phyloP scores from a whole-genome alignment of 805 yeast genomes.

The Ogataea paraovalis region DNA sequence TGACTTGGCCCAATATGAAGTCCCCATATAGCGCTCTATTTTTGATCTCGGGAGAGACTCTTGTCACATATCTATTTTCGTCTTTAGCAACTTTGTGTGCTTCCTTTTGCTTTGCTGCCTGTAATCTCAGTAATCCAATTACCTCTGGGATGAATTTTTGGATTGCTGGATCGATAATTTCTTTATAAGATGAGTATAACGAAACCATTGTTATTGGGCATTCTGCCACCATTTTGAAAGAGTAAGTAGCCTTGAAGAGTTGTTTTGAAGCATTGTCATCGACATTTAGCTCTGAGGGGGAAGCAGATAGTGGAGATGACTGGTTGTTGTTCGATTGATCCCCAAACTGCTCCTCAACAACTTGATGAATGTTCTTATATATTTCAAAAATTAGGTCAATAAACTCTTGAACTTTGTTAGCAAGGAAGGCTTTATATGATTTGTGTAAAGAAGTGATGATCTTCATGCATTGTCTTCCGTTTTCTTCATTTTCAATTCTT shows the following conservation, averaged over 20 bases:
- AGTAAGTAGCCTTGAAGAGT: constrained; percentile 63
- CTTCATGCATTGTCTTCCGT: constrained; percentile 88
- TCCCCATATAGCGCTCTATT: constrained; percentile 83
- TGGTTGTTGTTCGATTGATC: constrained; percentile 6
- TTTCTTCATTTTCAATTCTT: constrained; percentile 85
- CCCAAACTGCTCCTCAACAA: constrained; percentile 69
- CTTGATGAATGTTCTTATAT: constrained; percentile 72
- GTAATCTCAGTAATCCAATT: constrained; percentile 65
- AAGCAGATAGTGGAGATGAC: constrained; percentile 15
- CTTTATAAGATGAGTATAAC: constrained; percentile 81
- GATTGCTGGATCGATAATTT: constrained; percentile 63
- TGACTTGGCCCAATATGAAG: constrained; percentile 87
- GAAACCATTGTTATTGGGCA: constrained; percentile 97
- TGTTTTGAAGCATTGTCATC: constrained; percentile 43
- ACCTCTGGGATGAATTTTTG: constrained; percentile 79
- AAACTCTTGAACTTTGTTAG: constrained; percentile 73
- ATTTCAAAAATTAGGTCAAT: constrained; percentile 70
- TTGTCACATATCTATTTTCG: constrained; percentile 56
- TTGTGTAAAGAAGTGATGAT: constrained; percentile 82
- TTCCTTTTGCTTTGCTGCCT: constrained; percentile 75
- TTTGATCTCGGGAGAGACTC: constrained; percentile 69
- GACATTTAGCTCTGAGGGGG: constrained; percentile 41
- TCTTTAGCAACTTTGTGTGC: constrained; percentile 58
- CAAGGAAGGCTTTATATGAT: constrained; percentile 64
- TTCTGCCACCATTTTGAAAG: constrained; percentile 90